These are phyloP conservation scores for Xylariaceae sp. DNA, from an alignment of 2,329 filamentous ascomycete genomes.

Conservation along the genomic window DNA sequence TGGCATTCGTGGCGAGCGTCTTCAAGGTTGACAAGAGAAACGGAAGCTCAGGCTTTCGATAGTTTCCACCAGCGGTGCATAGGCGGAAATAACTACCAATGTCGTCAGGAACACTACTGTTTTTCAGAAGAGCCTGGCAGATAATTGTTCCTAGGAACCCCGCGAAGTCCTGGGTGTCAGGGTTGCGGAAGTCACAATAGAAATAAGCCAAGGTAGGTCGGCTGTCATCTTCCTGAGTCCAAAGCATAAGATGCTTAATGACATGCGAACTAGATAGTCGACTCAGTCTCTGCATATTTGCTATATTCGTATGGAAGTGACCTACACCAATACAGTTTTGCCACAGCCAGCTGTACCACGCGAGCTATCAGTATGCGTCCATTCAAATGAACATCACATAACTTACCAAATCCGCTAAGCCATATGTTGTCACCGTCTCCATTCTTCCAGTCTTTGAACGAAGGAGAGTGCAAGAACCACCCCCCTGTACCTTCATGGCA, in stretches of 20 bases:
- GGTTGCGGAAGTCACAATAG: slow-evolving; percentile 9
- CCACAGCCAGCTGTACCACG: slow-evolving; percentile 5
- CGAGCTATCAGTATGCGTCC: not conserved
- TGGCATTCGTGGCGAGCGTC: not conserved
- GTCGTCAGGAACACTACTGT: not conserved
- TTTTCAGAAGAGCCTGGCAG: slow-evolving; percentile 2
- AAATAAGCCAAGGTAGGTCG: slow-evolving; percentile 6
- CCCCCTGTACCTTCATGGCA: slow-evolving; percentile 6
- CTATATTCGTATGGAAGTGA: not conserved
- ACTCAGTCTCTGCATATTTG: not conserved
- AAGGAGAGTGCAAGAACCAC: slow-evolving; percentile 6
- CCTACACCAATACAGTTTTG: slow-evolving; percentile 6
- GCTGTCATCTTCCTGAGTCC: slow-evolving; percentile 4
- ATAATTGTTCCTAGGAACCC: slow-evolving; percentile 6
- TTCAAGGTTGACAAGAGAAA: slow-evolving; percentile 4
- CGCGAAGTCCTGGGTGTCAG: slow-evolving; percentile 3
- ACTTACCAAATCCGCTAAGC: slow-evolving; percentile 9
- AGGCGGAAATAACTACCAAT: slow-evolving; percentile 1
- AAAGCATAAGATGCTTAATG: slow-evolving; percentile 1
- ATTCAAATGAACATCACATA: not conserved
- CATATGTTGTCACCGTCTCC: slow-evolving; percentile 1
- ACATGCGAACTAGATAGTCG: not conserved
- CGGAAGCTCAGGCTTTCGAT: slow-evolving; percentile 3
- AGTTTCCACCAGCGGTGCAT: slow-evolving; percentile 3
- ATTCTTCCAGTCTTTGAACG: slow-evolving; percentile 6